Conservation (phyloP, 2,329 filamentous ascomycete species). For the Xenoacremonium recifei region DNA sequence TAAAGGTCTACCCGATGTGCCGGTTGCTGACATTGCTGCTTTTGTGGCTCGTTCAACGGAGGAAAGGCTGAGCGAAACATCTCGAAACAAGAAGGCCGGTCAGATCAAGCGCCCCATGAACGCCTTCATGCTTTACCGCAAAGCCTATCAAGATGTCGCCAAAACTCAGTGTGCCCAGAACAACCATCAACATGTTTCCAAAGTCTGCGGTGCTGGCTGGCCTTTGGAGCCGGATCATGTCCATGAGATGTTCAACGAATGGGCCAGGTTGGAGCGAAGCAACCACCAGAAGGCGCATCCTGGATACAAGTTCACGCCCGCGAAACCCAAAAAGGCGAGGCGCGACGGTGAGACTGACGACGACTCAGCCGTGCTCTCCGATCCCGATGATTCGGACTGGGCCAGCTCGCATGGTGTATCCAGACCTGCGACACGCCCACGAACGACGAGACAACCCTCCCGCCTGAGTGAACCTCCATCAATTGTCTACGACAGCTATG, state of each 20-base stretch:
- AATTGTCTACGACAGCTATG: slow-evolving; percentile 1
- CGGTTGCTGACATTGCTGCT: slow-evolving; percentile 73
- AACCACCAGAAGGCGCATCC: slow-evolving; percentile 87
- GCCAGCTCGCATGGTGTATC: slow-evolving; percentile 7
- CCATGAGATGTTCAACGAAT: slow-evolving; percentile 71
- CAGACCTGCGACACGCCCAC: slow-evolving; percentile 6
- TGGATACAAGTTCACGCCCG: slow-evolving; percentile 90
- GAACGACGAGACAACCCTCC: slow-evolving; percentile 12
- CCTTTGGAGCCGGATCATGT: slow-evolving; percentile 72
- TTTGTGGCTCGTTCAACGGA: slow-evolving; percentile 74
- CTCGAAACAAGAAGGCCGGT: slow-evolving; percentile 62
- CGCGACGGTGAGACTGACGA: slow-evolving; percentile 30
- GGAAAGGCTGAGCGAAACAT: slow-evolving; percentile 65
- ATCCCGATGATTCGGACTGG: slow-evolving; percentile 23
- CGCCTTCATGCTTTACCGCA: slow-evolving; percentile 96
- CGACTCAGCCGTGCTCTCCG: slow-evolving; percentile 12
- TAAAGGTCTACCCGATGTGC: slow-evolving; percentile 57
- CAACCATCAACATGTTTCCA: slow-evolving; percentile 91
- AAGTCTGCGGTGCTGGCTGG: slow-evolving; percentile 86
- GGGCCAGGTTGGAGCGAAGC: slow-evolving; percentile 76
- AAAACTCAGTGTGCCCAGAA: slow-evolving; percentile 80
- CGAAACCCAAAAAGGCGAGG: slow-evolving; percentile 55
- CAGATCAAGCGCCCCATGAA: slow-evolving; percentile 94
- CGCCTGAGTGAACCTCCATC: slow-evolving; percentile 18
- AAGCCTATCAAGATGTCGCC: slow-evolving; percentile 83